These are phyloP conservation scores for Camellia lanceoleosa DNA, from an alignment of 148 eudicot species.

Conservation along the genomic window DNA sequence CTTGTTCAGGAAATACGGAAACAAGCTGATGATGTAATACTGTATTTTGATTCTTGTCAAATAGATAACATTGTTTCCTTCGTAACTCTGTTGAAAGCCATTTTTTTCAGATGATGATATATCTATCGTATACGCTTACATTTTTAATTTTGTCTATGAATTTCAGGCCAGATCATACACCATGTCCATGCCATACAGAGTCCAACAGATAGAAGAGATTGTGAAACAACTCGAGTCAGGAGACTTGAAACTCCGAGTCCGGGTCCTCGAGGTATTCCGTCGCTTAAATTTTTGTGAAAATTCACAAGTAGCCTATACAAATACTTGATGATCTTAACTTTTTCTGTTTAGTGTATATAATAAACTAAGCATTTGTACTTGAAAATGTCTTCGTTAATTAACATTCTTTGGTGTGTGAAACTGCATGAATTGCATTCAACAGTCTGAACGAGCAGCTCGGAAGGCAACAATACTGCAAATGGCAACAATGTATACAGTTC, in stretches of 20 bases:
- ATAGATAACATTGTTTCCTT: not conserved
- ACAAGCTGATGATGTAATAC: slow-evolving; percentile 86
- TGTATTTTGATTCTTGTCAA: not conserved
- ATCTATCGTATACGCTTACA: not conserved
- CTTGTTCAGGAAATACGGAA: slow-evolving; percentile 86
- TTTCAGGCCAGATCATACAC: slow-evolving; percentile 80
- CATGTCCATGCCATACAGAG: slow-evolving; percentile 89
- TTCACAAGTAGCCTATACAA: not conserved
- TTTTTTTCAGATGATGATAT: not conserved
- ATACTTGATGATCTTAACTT: not conserved
- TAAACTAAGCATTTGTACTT: not conserved
- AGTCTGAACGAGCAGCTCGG: slow-evolving; percentile 98
- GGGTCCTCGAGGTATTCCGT: slow-evolving; percentile 86
- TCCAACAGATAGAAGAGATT: slow-evolving; percentile 88
- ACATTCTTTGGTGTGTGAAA: not conserved
- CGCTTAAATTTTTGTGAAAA: not conserved
- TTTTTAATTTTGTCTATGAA: slow-evolving; percentile 7
- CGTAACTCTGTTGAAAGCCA: not conserved
- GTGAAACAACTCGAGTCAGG: slow-evolving; percentile 88
- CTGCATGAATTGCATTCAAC: not conserved
- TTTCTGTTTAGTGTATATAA: not conserved
- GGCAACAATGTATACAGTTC: slow-evolving; percentile 92
- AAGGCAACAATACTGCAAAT: slow-evolving; percentile 90
- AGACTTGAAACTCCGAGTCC: slow-evolving; percentile 87
- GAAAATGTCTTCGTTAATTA: not conserved